A percentile compares a stretch with the other conserved stretches of the same genome.
These are phyloP conservation scores for Hypocreales sp. DNA, from an alignment of 2,329 filamentous ascomycete species.

Conservation along the genomic window DNA sequence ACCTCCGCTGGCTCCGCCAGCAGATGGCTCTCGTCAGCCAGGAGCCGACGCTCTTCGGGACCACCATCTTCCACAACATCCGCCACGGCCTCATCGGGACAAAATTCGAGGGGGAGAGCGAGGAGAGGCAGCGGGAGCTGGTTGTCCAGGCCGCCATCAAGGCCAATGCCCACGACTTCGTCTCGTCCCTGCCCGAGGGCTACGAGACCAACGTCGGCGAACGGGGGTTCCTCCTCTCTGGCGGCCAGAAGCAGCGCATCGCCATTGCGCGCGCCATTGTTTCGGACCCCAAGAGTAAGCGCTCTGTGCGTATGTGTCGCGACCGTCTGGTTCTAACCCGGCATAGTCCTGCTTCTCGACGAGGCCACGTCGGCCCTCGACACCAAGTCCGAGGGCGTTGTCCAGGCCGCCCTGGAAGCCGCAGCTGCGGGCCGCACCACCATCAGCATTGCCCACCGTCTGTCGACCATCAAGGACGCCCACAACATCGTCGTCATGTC, in stretches of 20 bases:
- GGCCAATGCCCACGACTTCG: conserved; percentile 91
- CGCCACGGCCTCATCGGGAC: conserved; percentile 83
- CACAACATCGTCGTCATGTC: conserved; percentile 95
- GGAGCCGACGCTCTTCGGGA: conserved; percentile 81
- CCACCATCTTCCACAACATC: conserved; percentile 82
- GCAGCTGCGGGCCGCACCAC: conserved; percentile 81
- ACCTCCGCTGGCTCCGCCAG: conserved; percentile 79
- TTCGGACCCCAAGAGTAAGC: conserved; percentile 62
- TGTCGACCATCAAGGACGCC: conserved; percentile 86
- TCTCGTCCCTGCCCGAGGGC: conserved; percentile 64
- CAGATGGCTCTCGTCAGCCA: conserved; percentile 89
- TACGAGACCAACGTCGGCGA: conserved; percentile 95
- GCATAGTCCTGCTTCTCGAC: conserved; percentile 64
- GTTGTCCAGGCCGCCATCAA: conserved; percentile 72
- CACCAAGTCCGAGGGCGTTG: conserved; percentile 85
- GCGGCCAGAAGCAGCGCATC: conserved; percentile 93
- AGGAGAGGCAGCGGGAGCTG: conserved; percentile 53
- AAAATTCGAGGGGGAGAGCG: conserved; percentile 46
- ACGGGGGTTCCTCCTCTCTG: conserved; percentile 79
- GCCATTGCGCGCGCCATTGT: conserved; percentile 86
- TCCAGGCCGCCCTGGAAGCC: conserved; percentile 81
- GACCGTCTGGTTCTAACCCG: neutral
- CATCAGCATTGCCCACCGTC: conserved; percentile 86
- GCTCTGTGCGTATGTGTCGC: neutral
- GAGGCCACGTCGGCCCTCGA: conserved; percentile 91